Base-by-base conservation (phyloP, 352 stramenopile genomes). In the Phytophthora fragariaefolia region DNA sequence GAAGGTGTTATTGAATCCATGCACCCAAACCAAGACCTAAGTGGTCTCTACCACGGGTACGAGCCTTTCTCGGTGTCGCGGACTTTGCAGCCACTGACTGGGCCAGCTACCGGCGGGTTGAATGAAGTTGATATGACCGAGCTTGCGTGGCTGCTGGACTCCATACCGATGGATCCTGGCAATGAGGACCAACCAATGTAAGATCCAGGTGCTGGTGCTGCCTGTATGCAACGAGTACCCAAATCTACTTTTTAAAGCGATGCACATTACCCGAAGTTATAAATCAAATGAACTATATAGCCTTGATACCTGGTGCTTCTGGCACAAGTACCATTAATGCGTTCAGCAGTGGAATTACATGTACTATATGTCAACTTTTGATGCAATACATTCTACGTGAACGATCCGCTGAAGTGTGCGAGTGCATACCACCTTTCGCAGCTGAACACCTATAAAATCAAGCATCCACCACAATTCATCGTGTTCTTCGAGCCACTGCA, bases 1-100 rank as follows among this genome's bases (percentile, higher is more conserved):
- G 79, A 89, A 52, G 58, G 61, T 10, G 52, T 87, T 36, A 66
- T 87, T 27, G 73, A 70, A 2, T 69, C 75, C 28, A 69, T 83
- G 24, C 72, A 66, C 27, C 77, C 77, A 6, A 70, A 71, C 34
- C 45, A 79, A 62, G 65, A 74, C 48, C 28, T 81, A 5, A 74
- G 64, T 20, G 72, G 75, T 7, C 43, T 85, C 22, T 85, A 85
- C 49, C 56, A 64, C 36, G 55, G 62, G n/a, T 85, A 85, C 45
- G 45, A 59, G 6, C 77, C 77, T 22, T 75, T 75, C 53, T 64
- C 38, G 3, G 42, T 73, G 8, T 68, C 67, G 27, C 57, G 48
- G 12, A 70, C 4, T 15, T 32, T 69, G 10, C 46, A 71, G 26
- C 51, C 52, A 2, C 20, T 73, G 40, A 70, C 63, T 4, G 63